phyloP scores from a whole-genome alignment of 768 basidiomycete genomes.

The Suillus placidus region DNA sequence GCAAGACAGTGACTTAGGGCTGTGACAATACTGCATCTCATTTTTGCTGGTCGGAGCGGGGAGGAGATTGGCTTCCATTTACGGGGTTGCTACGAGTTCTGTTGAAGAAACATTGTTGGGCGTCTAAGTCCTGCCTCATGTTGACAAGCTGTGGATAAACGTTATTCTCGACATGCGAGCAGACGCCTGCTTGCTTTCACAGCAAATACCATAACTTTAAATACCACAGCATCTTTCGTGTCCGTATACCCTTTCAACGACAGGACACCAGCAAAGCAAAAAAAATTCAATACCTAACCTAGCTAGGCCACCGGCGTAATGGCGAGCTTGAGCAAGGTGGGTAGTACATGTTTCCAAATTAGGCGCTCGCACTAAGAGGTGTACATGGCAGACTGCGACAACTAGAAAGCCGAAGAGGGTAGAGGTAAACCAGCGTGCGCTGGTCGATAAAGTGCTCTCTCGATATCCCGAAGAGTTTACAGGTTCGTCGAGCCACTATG shows the following conservation, averaged over 20 bases:
- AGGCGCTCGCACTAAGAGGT: neutral
- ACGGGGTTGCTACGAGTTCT: neutral
- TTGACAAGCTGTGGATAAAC: constrained; percentile 1
- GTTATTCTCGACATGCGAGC: neutral
- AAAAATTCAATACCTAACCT: neutral
- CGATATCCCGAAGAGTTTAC: constrained; percentile 23
- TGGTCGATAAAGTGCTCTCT: constrained; percentile 22
- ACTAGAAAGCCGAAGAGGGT: constrained; percentile 1
- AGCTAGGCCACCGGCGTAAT: neutral
- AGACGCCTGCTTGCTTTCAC: neutral
- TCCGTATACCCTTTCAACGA: neutral
- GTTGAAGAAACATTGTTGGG: neutral
- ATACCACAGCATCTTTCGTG: neutral
- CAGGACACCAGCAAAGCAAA: neutral
- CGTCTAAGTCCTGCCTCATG: neutral
- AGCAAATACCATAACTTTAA: neutral
- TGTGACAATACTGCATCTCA: neutral
- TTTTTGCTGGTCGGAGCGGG: neutral
- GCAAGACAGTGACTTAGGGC: neutral
- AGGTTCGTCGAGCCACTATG: constrained; percentile 8
- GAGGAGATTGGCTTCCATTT: neutral
- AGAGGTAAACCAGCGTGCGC: constrained; percentile 19
- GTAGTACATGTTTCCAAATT: neutral
- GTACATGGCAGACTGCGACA: neutral
- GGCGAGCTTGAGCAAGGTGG: neutral